phyloP scores from a whole-genome alignment of 768 basidiomycete genomes.

The Mycena pura region DNA sequence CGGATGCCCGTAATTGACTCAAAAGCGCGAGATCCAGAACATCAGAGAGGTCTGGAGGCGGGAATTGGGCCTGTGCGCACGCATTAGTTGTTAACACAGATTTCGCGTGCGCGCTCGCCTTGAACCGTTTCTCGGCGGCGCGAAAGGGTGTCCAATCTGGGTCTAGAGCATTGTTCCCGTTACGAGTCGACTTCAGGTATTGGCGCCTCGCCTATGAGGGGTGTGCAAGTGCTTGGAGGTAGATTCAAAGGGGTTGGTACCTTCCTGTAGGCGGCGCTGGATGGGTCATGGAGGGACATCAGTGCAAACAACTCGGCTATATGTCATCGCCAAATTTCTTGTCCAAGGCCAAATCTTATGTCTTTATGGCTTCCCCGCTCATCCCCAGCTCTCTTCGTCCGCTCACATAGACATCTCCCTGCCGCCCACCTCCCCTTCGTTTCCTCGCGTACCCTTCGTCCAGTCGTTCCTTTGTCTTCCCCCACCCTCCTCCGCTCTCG shows the following conservation, averaged over 20 bases:
- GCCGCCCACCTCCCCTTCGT: slow-evolving; percentile 35
- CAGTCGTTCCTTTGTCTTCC: slow-evolving; percentile 21
- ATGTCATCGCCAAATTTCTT: slow-evolving; percentile 11
- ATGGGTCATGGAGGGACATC: slow-evolving; percentile 48
- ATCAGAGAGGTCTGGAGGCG: slow-evolving; percentile 72
- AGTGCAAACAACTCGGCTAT: background rate
- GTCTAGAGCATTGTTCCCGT: slow-evolving; percentile 53
- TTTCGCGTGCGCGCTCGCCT: slow-evolving; percentile 32
- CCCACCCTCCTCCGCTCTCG: slow-evolving; percentile 20
- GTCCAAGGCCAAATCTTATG: slow-evolving; percentile 48
- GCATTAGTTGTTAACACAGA: background rate
- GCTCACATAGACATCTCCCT: slow-evolving; percentile 43
- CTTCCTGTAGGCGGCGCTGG: slow-evolving; percentile 62
- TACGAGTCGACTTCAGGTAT: slow-evolving; percentile 65
- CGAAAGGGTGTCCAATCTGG: slow-evolving; percentile 77
- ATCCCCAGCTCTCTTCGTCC: slow-evolving; percentile 49
- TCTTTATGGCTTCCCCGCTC: slow-evolving; percentile 79
- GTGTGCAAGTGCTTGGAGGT: slow-evolving; percentile 23
- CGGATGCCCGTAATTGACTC: slow-evolving; percentile 46
- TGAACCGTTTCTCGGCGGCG: slow-evolving; percentile 80
- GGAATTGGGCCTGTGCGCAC: slow-evolving; percentile 57
- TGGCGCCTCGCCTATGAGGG: slow-evolving; percentile 57
- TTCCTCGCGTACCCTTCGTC: slow-evolving; percentile 25
- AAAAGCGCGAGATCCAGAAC: slow-evolving; percentile 71
- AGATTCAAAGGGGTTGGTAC: slow-evolving; percentile 13